Base-by-base conservation (phyloP, 495 filamentous ascomycete species). In the Penicillium paradoxum region DNA sequence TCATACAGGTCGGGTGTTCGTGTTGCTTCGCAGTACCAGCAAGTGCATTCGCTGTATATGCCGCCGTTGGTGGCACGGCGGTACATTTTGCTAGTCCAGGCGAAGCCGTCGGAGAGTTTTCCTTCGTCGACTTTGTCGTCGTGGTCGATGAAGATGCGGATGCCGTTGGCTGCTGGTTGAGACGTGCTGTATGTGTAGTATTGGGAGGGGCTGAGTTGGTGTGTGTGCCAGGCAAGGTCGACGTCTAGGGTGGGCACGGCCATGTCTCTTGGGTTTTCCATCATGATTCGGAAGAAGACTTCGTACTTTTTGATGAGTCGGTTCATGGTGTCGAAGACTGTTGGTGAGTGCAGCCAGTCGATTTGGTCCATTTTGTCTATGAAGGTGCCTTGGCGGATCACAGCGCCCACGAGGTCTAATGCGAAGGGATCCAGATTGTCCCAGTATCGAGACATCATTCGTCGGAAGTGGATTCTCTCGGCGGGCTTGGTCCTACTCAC, bases 11-110 rank as follows among this genome's bases (percentile, higher is more conserved):
- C 64, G n/a, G 69, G 55, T 32, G 81, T 79, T 11, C 90, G 84
- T 54, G 87, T 81, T 18, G 85, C 81, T 73, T 92, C 89, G 69
- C 90, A 95, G 62, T 89, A 91, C 89, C 90, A 95, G 67, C 90
- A 95, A 1, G 85, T 88, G 57, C 90, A 95, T 63, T 88, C 85
- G 33, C 79, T 85, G 69, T 92, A 95, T 30, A 86, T 75, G 43
- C 83, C 79, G 4, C 73, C 69, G 58, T 75, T 82, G 10, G 66
- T 71, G 41, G 45, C 57, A 33, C 82, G 78, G 60, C 86, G 78
- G 60, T 89, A 95, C n/a, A 63, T 69, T 57, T 83, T 84, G 60
- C 74, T 80, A 0, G 90, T 95, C 83, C 85, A 89, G 58, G 82
- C 83, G 56, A 92, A 91, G 33, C 75, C 73, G 9, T 69, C 68